Conservation (phyloP, 139 green algal genomes). For the Diplosphaera chodatii region DNA sequence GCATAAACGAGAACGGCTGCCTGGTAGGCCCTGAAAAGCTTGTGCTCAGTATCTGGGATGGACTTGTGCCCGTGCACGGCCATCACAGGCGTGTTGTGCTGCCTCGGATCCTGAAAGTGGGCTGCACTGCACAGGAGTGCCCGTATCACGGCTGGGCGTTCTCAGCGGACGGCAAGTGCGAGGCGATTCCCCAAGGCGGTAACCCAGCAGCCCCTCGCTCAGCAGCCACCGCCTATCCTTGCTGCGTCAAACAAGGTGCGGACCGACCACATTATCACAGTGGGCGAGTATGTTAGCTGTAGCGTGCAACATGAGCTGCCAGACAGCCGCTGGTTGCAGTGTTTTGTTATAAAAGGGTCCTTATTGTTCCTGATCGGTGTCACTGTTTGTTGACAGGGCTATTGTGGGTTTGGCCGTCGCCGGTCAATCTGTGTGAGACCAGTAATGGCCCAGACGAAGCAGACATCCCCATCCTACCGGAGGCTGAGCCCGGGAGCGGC, state of each 20-base stretch:
- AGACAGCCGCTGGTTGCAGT: too few species aligned
- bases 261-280: too few species aligned
- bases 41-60: too few species aligned
- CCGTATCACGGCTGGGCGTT: constrained; percentile 40
- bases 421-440: not conserved
- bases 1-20: constrained; percentile 23
- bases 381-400: too few species aligned
- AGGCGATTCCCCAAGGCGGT: constrained; percentile 38
- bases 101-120: too few species aligned
- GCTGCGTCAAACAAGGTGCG: constrained; percentile 28
- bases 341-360: too few species aligned
- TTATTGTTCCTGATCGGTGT: too few species aligned
- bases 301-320: too few species aligned
- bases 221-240: constrained; percentile 27
- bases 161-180: constrained; percentile 26
- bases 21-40: too few species aligned
- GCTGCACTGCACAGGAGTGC: constrained; percentile 12
- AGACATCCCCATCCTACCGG: constrained; percentile 30
- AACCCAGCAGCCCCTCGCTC: constrained; percentile 22
- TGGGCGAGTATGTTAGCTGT: too few species aligned
- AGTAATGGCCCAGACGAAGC: not conserved
- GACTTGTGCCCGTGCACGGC: too few species aligned
- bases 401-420: constrained; percentile 34
- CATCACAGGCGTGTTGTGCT: too few species aligned
- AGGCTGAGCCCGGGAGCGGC: constrained; percentile 20